Percentiles rank a stretch among this genome's conserved stretches.
Evolutionary conservation across 2,329 filamentous ascomycete species (phyloP).

Genomic region (Hypoxylon sp.): DNA sequence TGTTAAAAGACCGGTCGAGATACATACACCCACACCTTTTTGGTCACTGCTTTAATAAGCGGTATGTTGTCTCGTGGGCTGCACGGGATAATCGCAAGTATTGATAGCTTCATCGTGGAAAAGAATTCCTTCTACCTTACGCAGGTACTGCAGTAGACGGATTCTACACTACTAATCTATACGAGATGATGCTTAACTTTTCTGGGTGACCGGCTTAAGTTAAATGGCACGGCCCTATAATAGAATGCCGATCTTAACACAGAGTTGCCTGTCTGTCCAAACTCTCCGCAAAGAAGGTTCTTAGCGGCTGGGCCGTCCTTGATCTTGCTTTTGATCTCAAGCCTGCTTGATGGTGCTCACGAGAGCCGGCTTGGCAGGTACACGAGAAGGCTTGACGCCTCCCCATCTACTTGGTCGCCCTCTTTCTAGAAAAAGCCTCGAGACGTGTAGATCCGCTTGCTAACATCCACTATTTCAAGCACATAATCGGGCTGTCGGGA

Average conservation of each 20-base stretch:
- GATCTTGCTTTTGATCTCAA: constrained; percentile 40
- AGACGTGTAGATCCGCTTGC: constrained; percentile 21
- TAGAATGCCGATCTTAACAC: constrained; percentile 14
- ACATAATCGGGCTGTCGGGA: constrained; percentile 27
- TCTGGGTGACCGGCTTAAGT: constrained; percentile 10
- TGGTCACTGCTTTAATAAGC: constrained; percentile 18
- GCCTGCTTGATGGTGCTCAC: constrained; percentile 20
- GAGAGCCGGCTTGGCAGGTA: constrained; percentile 39
- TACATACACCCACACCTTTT: constrained; percentile 30
- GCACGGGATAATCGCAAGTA: constrained; percentile 20
- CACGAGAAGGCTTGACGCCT: constrained; percentile 9
- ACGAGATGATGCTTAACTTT: constrained; percentile 9
- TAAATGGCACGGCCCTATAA: constrained; percentile 4
- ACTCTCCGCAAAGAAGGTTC: constrained; percentile 24
- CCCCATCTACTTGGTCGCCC: background rate
- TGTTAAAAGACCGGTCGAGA: constrained; percentile 18
- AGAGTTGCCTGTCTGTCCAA: constrained; percentile 18
- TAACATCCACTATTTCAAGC: constrained; percentile 10
- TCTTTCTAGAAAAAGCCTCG: constrained; percentile 28
- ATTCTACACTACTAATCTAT: background rate
- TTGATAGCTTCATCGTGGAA: constrained; percentile 15
- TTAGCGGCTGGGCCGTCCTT: constrained; percentile 4
- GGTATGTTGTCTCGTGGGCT: constrained; percentile 27
- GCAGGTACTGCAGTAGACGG: background rate
- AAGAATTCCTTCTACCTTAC: background rate